Conservation (phyloP, 805 yeast species). For the Kazachstania viticola region DNA sequence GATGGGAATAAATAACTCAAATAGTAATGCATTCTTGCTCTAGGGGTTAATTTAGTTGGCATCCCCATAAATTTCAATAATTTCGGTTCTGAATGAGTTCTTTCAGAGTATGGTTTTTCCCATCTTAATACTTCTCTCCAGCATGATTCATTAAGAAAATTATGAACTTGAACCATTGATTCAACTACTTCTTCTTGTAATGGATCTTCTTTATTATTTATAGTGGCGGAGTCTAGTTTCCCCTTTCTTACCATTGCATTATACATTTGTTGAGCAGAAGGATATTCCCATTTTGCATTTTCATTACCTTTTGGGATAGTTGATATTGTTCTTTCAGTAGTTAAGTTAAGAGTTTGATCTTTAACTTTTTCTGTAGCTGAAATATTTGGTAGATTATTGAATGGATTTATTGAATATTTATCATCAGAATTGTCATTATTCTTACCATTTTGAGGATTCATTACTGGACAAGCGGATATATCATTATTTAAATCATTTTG, state of each 20-base stretch:
- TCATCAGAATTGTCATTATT: conserved; percentile 2
- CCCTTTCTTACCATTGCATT: conserved; percentile 96
- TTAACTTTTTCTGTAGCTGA: conserved; percentile 51
- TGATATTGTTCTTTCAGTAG: conserved; percentile 75
- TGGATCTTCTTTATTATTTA: conserved; percentile 57
- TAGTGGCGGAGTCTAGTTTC: conserved; percentile 37
- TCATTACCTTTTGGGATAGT: conserved; percentile 74
- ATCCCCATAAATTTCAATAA: conserved; percentile 81
- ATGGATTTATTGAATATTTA: conserved; percentile 42
- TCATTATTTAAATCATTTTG: conserved; percentile 19
- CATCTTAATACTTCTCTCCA: conserved; percentile 90
- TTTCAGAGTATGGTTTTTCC: conserved; percentile 64
- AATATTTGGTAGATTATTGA: conserved; percentile 83
- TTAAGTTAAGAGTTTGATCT: conserved; percentile 67
- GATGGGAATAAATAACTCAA: conserved; percentile 65
- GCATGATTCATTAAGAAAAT: conserved; percentile 92
- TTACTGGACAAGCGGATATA: conserved; percentile 31
- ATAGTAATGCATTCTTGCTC: conserved; percentile 59
- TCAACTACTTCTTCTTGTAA: conserved; percentile 94
- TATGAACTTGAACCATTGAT: conserved; percentile 93
- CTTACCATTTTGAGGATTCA: conserved; percentile 18
- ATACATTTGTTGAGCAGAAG: conserved; percentile 98
- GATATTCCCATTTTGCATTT: conserved; percentile 93
- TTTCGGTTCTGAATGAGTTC: conserved; percentile 54
- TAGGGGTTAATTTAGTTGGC: conserved; percentile 78